Evolutionary conservation across 371 early-diverging fungal genomes (phyloP).

Genomic region (Mortierella sp.): DNA sequence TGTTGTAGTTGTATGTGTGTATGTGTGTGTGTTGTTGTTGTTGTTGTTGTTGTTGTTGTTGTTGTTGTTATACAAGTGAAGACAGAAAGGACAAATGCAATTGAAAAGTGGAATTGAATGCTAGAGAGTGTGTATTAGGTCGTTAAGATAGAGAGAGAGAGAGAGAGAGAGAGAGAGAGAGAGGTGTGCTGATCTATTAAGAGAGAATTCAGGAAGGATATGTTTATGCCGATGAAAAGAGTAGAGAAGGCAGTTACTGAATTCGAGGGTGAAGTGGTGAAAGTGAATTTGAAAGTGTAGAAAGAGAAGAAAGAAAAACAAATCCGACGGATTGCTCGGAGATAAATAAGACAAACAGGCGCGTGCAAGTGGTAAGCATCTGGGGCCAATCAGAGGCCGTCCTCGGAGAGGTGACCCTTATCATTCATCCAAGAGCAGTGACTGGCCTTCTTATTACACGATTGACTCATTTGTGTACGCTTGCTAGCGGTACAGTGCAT

Average conservation of each 20-base stretch:
- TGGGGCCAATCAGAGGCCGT: background rate
- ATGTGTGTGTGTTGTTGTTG: background rate
- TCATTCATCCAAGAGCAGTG: background rate
- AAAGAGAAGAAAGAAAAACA: background rate
- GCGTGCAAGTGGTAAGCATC: background rate
- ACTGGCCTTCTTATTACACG: background rate
- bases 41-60: background rate
- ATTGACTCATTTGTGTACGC: background rate
- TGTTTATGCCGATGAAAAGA: background rate
- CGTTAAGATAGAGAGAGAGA: background rate
- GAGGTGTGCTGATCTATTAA: background rate
- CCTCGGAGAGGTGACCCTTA: slow-evolving; percentile 3
- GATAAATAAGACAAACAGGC: background rate
- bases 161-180: background rate
- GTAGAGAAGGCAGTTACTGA: background rate
- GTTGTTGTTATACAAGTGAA: background rate
- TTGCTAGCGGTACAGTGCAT: too few species aligned
- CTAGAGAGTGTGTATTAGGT: background rate
- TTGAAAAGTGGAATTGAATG: background rate
- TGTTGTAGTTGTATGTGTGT: background rate
- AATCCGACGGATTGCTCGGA: background rate
- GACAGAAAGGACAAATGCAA: background rate
- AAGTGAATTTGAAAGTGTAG: slow-evolving; percentile 3
- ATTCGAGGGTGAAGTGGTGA: background rate
- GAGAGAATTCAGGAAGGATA: background rate